Conservation (phyloP, 495 filamentous ascomycete genomes). For the Beverwykella pulmonaria region DNA sequence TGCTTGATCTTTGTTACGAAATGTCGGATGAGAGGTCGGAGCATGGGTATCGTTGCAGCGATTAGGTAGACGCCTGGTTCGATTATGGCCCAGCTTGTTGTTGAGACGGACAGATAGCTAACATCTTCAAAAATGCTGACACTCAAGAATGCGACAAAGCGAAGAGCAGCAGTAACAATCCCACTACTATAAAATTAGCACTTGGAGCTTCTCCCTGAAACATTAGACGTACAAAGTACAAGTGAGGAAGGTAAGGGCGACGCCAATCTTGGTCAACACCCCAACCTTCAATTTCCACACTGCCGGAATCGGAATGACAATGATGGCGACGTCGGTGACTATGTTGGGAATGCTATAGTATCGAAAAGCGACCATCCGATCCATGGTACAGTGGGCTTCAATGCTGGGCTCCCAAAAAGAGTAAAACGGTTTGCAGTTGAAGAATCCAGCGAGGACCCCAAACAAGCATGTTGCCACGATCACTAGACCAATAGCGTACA, state of each 20-base stretch:
- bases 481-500: conserved; percentile 10
- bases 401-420: conserved; percentile 8
- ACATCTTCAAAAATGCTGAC: conserved; percentile 16
- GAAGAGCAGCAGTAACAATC: conserved; percentile 19
- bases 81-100: conserved; percentile 20
- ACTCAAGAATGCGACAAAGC: conserved; percentile 22
- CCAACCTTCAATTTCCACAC: conserved; percentile 15
- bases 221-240: conserved; percentile 4
- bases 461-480: conserved; percentile 24
- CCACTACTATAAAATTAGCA: conserved; percentile 17
- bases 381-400: conserved; percentile 15
- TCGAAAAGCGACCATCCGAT: conserved; percentile 18
- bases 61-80: conserved; percentile 24
- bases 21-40: conserved; percentile 15
- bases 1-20: background rate
- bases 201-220: background rate
- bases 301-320: conserved; percentile 17
- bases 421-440: conserved; percentile 21
- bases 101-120: conserved; percentile 11
- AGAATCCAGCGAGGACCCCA: conserved; percentile 9
- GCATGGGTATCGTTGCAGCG: conserved; percentile 25
- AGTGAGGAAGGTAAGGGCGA: conserved; percentile 18
- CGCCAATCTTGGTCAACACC: conserved; percentile 13
- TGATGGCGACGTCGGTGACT: conserved; percentile 18
- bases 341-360: conserved; percentile 32